phyloP scores from a whole-genome alignment of 257 asterid species.

The Nicotiana undulata region DNA sequence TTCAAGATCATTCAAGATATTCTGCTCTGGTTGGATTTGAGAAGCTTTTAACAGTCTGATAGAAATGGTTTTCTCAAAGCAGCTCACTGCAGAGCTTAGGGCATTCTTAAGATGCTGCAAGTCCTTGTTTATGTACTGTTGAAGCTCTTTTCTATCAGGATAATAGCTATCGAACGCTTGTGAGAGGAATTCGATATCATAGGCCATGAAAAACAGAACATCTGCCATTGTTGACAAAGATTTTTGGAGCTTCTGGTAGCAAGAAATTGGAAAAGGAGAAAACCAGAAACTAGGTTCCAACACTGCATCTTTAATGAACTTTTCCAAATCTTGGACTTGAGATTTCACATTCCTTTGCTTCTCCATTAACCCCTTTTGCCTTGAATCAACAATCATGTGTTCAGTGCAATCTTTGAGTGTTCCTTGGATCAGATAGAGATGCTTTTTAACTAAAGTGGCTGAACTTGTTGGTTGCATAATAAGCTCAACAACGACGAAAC shows the following conservation, averaged over 20 bases:
- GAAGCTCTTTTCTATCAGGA: slow-evolving; percentile 26
- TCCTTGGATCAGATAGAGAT: slow-evolving; percentile 18
- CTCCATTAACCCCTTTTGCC: slow-evolving; percentile 15
- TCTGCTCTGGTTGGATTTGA: slow-evolving; percentile 15
- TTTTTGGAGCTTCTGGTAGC: slow-evolving; percentile 37
- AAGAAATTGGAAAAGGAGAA: slow-evolving; percentile 39
- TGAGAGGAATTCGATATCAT: slow-evolving; percentile 26
- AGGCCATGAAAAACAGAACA: slow-evolving; percentile 28
- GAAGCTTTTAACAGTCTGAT: slow-evolving; percentile 10
- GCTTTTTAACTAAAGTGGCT: slow-evolving; percentile 47
- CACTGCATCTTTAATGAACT: slow-evolving; percentile 37
- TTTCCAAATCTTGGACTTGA: slow-evolving; percentile 28
- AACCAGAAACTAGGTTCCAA: slow-evolving; percentile 62
- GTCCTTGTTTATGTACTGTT: slow-evolving; percentile 25
- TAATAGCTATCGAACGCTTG: slow-evolving; percentile 14
- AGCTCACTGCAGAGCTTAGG: slow-evolving; percentile 15
- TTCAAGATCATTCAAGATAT: slow-evolving; percentile 22
- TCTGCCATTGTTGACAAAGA: slow-evolving; percentile 29
- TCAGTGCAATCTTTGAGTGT: slow-evolving; percentile 20
- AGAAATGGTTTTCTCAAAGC: slow-evolving; percentile 1
- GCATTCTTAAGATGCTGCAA: slow-evolving; percentile 18
- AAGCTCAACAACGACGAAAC: slow-evolving; percentile 45
- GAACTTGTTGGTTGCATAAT: slow-evolving; percentile 52
- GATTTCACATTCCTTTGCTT: slow-evolving; percentile 22
- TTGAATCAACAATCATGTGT: slow-evolving; percentile 1